These are phyloP conservation scores for Cladosporium sp. DNA, from an alignment of 2,329 filamentous ascomycete genomes.

Conservation along the genomic window DNA sequence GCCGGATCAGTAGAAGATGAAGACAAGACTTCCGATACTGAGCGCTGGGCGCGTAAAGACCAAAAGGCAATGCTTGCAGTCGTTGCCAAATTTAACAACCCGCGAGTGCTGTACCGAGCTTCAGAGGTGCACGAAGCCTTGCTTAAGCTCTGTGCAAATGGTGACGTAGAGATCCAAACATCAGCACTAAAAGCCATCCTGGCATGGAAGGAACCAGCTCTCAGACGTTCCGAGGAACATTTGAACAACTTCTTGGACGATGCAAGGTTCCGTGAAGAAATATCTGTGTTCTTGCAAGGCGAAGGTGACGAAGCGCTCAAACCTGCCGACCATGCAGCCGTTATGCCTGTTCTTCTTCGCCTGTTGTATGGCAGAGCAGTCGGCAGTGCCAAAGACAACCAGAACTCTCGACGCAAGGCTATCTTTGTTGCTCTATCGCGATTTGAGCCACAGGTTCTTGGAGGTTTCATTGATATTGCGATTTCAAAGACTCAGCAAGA, in stretches of 20 bases:
- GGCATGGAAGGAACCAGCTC: conserved; percentile 78
- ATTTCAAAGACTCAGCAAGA: conserved; percentile 57
- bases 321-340: conserved; percentile 66
- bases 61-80: conserved; percentile 79
- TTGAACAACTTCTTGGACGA: conserved; percentile 87
- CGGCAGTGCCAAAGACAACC: conserved; percentile 73
- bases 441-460: conserved; percentile 71
- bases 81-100: conserved; percentile 83
- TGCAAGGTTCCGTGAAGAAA: conserved; percentile 85
- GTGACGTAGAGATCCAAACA: conserved; percentile 86
- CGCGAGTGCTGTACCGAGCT: conserved; percentile 76
- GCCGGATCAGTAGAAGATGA: conserved; percentile 51
- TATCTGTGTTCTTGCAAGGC: conserved; percentile 78
- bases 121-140: conserved; percentile 74
- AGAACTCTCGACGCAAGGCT: conserved; percentile 73
- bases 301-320: conserved; percentile 68
- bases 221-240: conserved; percentile 80
- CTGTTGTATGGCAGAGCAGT: conserved; percentile 89
- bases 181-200: conserved; percentile 80
- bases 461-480: conserved; percentile 79
- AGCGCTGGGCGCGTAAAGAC: conserved; percentile 70
- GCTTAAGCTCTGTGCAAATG: conserved; percentile 72
- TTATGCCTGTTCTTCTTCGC: conserved; percentile 85
- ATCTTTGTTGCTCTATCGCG: conserved; percentile 77
- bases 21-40: conserved; percentile 23